Conservation (phyloP, 164 flowering plant genomes). For the Kalanchoe fedtschenkoi region DNA sequence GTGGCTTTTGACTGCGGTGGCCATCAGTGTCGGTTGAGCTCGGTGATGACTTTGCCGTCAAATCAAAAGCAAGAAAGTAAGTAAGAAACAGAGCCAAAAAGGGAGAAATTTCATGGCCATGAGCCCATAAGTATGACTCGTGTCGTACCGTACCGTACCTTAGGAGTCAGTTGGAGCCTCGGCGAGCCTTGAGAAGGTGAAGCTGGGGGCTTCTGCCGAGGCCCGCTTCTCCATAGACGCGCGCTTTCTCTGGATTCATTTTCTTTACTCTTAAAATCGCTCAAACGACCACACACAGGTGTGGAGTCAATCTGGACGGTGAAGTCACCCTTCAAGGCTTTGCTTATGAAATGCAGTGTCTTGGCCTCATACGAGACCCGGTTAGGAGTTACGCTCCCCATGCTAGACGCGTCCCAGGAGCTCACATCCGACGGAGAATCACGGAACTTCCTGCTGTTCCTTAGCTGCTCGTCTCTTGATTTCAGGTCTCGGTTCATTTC, state of each 20-base stretch:
- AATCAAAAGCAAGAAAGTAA: slow-evolving; percentile 13
- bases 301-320: slow-evolving; percentile 25
- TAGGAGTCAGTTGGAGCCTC: neutral
- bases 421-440: slow-evolving; percentile 8
- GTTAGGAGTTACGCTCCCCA: slow-evolving; percentile 5
- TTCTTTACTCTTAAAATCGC: slow-evolving; percentile 20
- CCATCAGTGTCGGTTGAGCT: slow-evolving; percentile 24
- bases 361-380: slow-evolving; percentile 45
- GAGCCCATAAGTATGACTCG: too few relatives aligned
- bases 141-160: neutral
- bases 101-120: neutral
- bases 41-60: slow-evolving; percentile 25
- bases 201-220: neutral
- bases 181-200: neutral
- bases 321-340: slow-evolving; percentile 79
- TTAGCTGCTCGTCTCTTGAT: slow-evolving; percentile 20
- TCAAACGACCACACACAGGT: slow-evolving; percentile 12
- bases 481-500: slow-evolving; percentile 25
- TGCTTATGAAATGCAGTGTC: slow-evolving; percentile 76
- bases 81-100: neutral
- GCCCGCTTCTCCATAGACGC: neutral
- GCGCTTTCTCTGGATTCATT: slow-evolving; percentile 19
- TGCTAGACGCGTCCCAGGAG: slow-evolving; percentile 10
- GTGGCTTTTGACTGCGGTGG: slow-evolving; percentile 24
- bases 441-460: slow-evolving; percentile 9